phyloP scores from a whole-genome alignment of 345 rosid species.

The Eutrema yunnanense region DNA sequence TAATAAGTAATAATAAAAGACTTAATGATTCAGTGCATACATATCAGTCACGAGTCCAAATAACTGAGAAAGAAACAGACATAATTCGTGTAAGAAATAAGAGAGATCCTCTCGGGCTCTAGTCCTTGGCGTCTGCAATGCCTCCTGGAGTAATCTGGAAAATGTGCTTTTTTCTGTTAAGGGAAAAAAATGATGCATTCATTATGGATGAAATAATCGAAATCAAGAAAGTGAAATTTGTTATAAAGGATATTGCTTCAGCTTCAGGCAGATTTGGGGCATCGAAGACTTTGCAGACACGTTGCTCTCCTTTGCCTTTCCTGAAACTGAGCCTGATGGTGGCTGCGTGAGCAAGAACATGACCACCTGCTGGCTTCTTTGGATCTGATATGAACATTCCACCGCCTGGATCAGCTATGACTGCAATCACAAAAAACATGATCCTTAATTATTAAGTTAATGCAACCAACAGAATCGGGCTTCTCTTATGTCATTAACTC shows the following conservation, averaged over 20 bases:
- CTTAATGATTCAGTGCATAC: background rate
- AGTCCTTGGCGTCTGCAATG: slow-evolving; percentile 84
- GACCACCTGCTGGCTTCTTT: slow-evolving; percentile 86
- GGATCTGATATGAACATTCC: slow-evolving; percentile 91
- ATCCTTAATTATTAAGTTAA: background rate
- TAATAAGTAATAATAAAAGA: slow-evolving; percentile 1
- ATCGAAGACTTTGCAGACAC: slow-evolving; percentile 86
- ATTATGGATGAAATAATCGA: background rate
- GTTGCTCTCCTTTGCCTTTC: slow-evolving; percentile 93
- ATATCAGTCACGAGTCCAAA: background rate
- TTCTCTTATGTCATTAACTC: background rate
- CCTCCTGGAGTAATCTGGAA: slow-evolving; percentile 89
- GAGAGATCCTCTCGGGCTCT: background rate
- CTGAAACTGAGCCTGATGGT: slow-evolving; percentile 83
- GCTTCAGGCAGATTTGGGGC: slow-evolving; percentile 89
- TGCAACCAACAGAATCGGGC: background rate
- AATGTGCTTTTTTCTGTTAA: slow-evolving; percentile 40
- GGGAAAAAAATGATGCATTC: slow-evolving; percentile 21
- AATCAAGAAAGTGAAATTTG: background rate
- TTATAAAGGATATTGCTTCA: slow-evolving; percentile 85
- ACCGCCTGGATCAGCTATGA: slow-evolving; percentile 80
- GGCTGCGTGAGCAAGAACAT: slow-evolving; percentile 84
- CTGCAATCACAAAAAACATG: slow-evolving; percentile 39
- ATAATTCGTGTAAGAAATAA: background rate
- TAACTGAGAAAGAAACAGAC: background rate